Evolutionary conservation across 2,329 filamentous ascomycete genomes (phyloP).

Genomic region (Beauveria medogensis): DNA sequence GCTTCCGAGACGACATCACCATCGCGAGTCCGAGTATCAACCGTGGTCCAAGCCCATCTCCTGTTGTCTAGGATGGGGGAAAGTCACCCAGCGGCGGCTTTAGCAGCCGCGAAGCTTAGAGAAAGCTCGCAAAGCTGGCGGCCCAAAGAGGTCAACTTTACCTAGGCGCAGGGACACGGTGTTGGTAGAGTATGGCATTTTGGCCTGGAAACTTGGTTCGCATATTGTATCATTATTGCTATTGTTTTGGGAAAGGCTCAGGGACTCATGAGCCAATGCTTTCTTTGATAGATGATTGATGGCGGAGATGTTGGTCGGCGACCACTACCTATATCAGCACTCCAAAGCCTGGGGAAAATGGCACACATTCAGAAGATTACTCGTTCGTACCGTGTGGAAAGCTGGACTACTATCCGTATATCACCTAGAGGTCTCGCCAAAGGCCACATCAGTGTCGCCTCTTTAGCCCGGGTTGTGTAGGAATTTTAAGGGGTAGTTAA

Average conservation of each 20-base stretch:
- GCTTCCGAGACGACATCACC: neutral
- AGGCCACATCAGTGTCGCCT: no score
- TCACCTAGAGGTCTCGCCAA: no score
- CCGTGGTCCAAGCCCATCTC: slow-evolving; percentile 4
- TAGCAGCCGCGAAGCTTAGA: neutral
- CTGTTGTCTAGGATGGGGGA: slow-evolving; percentile 9
- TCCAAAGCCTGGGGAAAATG: no score
- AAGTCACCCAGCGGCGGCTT: neutral
- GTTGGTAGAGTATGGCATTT: neutral
- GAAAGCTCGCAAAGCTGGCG: neutral
- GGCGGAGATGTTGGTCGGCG: no score
- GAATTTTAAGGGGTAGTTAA: no score
- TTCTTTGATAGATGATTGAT: neutral
- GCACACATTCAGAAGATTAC: no score
- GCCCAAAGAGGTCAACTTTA: neutral
- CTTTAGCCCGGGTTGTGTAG: no score
- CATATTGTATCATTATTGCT: neutral
- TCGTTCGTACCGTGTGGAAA: no score
- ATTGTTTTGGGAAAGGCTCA: neutral
- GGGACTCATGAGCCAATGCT: neutral
- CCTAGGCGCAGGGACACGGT: neutral
- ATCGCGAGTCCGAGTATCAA: slow-evolving; percentile 1
- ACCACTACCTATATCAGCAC: no score
- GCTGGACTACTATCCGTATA: no score
- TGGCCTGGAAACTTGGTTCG: neutral